Evolutionary conservation across 2,329 filamentous ascomycete species (phyloP).

Genomic region (Pyrenophora seminiperda): DNA sequence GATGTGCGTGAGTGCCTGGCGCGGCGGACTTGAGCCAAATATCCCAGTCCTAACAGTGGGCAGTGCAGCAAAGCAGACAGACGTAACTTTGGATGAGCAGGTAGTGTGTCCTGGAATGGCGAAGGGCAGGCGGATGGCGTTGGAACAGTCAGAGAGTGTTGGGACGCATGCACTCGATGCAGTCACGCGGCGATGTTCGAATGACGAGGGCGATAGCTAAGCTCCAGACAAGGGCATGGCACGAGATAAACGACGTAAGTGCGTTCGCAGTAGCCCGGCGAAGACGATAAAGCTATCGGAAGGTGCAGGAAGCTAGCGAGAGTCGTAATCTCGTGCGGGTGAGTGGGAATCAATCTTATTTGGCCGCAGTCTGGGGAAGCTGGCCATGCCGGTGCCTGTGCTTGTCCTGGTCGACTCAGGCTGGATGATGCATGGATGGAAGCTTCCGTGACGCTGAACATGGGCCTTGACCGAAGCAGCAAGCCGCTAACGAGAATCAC

Average conservation of each 20-base stretch:
- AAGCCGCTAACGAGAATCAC: not conserved
- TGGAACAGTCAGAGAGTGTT: conserved; percentile 31
- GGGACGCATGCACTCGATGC: conserved; percentile 24
- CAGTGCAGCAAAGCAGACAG: conserved; percentile 11
- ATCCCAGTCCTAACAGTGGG: conserved; percentile 24
- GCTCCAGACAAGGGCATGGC: conserved; percentile 22
- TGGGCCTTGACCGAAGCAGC: not conserved
- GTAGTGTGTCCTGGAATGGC: not conserved
- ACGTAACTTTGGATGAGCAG: not conserved
- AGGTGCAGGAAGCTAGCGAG: conserved; percentile 21
- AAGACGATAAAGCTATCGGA: conserved; percentile 14
- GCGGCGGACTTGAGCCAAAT: conserved; percentile 40
- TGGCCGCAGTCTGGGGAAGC: conserved; percentile 30
- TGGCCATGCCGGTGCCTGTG: conserved; percentile 10
- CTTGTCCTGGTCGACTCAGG: too few relatives aligned
- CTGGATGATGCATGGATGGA: not conserved
- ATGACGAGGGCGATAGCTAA: conserved; percentile 38
- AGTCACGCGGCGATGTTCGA: conserved; percentile 43
- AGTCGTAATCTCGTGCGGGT: conserved; percentile 19
- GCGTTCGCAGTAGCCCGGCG: conserved; percentile 7
- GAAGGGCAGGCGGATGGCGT: conserved; percentile 13
- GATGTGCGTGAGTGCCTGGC: conserved; percentile 12
- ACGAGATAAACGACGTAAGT: conserved; percentile 17
- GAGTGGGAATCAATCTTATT: conserved; percentile 22
- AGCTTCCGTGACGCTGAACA: conserved; percentile 3